A percentile compares a stretch with the other conserved stretches of the same genome.
These are phyloP conservation scores for Alternaria ventricosa DNA, from an alignment of 2,329 filamentous ascomycete genomes.

Conservation along the genomic window DNA sequence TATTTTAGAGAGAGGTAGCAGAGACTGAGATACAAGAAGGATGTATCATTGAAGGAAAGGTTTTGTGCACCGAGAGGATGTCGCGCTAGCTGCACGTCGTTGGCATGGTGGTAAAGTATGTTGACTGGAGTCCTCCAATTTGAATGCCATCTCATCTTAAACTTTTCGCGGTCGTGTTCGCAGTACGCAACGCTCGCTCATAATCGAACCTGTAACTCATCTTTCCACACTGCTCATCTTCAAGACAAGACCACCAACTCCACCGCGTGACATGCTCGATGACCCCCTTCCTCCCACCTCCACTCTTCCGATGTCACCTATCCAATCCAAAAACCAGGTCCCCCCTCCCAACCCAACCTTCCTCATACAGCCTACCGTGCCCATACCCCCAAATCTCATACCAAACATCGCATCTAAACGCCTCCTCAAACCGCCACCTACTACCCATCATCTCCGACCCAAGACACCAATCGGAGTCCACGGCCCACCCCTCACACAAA, in stretches of 20 bases:
- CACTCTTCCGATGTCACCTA: background rate
- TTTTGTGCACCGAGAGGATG: background rate
- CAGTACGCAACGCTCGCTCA: background rate
- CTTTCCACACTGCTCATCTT: background rate
- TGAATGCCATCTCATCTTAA: background rate
- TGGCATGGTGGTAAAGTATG: background rate
- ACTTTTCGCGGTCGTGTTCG: background rate
- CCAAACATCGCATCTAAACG: background rate
- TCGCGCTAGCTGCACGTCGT: background rate
- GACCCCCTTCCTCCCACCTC: background rate
- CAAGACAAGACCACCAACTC: background rate
- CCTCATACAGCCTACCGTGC: slow-evolving; percentile 19
- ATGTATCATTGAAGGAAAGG: rapidly evolving
- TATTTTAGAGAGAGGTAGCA: background rate
- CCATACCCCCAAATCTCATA: slow-evolving; percentile 11
- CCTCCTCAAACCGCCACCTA: background rate
- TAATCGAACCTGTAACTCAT: background rate
- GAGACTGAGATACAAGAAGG: background rate
- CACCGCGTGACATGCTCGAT: background rate
- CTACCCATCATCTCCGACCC: slow-evolving; percentile 2
- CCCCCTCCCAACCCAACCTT: slow-evolving; percentile 1
- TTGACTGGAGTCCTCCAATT: background rate
- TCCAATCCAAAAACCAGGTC: background rate
- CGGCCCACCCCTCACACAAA: slow-evolving; percentile 23
- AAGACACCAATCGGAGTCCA: slow-evolving; percentile 39